Base-by-base conservation (phyloP, 1,139 yeast genomes). In the Debaryomyces coudertii region DNA sequence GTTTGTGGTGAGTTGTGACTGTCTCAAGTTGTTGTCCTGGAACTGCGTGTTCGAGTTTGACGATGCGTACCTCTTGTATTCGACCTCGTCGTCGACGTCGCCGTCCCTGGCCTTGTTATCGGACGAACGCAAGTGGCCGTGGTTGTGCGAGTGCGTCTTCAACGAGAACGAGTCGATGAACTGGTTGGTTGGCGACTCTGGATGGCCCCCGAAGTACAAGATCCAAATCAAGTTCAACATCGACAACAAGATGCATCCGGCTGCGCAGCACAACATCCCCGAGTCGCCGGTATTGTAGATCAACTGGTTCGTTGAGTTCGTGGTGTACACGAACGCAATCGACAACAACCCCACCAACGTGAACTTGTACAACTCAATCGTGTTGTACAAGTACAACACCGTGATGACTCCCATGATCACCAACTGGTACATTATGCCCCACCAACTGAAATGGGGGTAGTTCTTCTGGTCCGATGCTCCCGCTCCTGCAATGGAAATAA, bases 371-470 rank as follows among this genome's bases (percentile, higher is more conserved):
- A 82, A 77, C 61, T 87, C 90, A 48, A 89, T 74, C 43, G 83
- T 71, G 64, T 87, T 85, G 58, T 81, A 80, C 47, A 85, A 76
- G 56, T 90, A 87, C 31, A 89, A 71, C 36, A 82, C 60, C 24
- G 84, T 67, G 42, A 90, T 75, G 29, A 79, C 65, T 6, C 73
- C 47, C 25, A 88, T 77, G 34, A 90, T 61, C 30, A 87, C 54
- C 29, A 90, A 71, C 68, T 93, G 83, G 60, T 83, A 93, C 6
- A 87, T 93, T n/a, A 93, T 68, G 3, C 96, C 96, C 99, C 99
- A 93, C 99, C 99, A 93, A 7, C 95, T 80, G 65, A 93, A 87
- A 53, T 83, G 80, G 1, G 97, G 97, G 62, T 85, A 89, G 9
- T 56, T 57, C 36, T 55, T 57, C 8, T 77, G 68, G 14, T 73